phyloP scores from a whole-genome alignment of 78 protist genomes.

The Polysphondylium violaceum region DNA sequence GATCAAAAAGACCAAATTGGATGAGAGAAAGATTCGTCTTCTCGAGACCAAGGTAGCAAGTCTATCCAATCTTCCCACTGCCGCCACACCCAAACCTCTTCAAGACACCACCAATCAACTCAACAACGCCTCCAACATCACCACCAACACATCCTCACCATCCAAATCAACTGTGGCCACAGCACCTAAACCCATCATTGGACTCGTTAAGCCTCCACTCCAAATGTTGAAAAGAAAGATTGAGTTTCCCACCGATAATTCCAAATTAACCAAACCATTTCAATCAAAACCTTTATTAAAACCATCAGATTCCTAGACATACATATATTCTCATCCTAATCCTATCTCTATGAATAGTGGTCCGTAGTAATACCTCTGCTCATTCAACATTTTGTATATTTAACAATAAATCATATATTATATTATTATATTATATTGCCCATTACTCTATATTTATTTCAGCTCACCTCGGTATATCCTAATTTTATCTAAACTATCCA shows the following conservation, averaged over 20 bases:
- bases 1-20: background rate
- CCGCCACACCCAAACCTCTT: background rate
- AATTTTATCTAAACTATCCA: too few relatives aligned
- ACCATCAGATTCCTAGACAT: too few relatives aligned
- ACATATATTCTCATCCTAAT: too few relatives aligned
- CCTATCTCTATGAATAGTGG: too few relatives aligned
- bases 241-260: slow-evolving; percentile 1
- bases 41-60: background rate
- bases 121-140: background rate
- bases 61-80: background rate
- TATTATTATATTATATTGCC: too few relatives aligned
- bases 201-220: slow-evolving; percentile 10
- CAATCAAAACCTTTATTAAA: too few relatives aligned
- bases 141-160: background rate
- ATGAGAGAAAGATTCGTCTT: slow-evolving; percentile 14
- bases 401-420: too few relatives aligned
- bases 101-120: background rate
- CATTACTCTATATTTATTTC: too few relatives aligned
- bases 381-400: too few relatives aligned
- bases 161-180: background rate
- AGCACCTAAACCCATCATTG: too few relatives aligned
- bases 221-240: slow-evolving; percentile 17
- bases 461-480: too few relatives aligned
- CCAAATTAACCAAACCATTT: slow-evolving; percentile 41
- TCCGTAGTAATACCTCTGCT: too few relatives aligned